Evolutionary conservation across 78 protist species (phyloP).

Genomic region (Dictyostelium intermedium): DNA sequence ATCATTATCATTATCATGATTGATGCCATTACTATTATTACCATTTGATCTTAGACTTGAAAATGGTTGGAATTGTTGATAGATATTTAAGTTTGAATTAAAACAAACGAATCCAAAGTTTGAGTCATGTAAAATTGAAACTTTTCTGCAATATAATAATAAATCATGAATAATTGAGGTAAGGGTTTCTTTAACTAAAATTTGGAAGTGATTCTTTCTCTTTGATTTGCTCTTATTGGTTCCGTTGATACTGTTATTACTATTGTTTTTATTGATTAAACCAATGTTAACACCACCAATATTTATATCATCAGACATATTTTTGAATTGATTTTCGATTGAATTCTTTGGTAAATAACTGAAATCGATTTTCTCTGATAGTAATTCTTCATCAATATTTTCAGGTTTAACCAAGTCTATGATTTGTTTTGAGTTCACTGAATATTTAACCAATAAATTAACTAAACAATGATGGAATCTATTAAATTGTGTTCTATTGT

Average conservation of each 20-base stretch:
- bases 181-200: not conserved
- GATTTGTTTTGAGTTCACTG: not conserved
- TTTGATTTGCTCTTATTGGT: not conserved
- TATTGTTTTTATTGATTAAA: not conserved
- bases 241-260: not conserved
- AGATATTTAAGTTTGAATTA: constrained; percentile 18
- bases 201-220: constrained; percentile 28
- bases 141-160: constrained; percentile 53
- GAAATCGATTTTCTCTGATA: not conserved
- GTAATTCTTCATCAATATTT: not conserved
- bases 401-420: constrained; percentile 14
- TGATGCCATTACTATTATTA: not conserved
- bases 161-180: not conserved
- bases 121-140: constrained; percentile 24
- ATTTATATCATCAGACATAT: not conserved
- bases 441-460: constrained; percentile 26
- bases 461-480: constrained; percentile 42
- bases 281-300: not conserved
- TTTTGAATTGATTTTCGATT: not conserved
- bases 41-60: not conserved
- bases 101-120: constrained; percentile 48
- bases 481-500: not conserved
- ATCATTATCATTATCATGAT: not conserved
- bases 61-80: not conserved
- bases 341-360: not conserved